Conservation (phyloP, 2,329 filamentous ascomycete species). For the Exophiala aquamarina region DNA sequence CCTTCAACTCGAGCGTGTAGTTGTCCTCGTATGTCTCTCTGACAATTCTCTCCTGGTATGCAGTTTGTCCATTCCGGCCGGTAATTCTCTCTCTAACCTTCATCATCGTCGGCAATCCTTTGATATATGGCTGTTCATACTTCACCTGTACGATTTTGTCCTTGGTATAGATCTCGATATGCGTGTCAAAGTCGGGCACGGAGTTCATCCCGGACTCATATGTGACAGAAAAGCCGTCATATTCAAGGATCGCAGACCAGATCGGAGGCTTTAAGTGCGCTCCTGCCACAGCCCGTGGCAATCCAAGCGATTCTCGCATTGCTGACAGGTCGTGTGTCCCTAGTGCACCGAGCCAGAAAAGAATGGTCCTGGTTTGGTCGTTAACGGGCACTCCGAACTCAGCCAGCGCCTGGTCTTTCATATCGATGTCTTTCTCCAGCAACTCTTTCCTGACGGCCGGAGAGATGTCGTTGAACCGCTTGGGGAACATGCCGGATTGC, state of each 20-base stretch:
- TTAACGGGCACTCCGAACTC: slow-evolving; percentile 34
- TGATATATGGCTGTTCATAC: slow-evolving; percentile 60
- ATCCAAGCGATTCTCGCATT: slow-evolving; percentile 54
- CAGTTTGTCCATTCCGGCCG: slow-evolving; percentile 38
- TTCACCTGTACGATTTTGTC: slow-evolving; percentile 55
- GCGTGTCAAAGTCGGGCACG: slow-evolving; percentile 72
- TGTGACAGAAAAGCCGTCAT: slow-evolving; percentile 47
- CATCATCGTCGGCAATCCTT: slow-evolving; percentile 55
- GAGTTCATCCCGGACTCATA: slow-evolving; percentile 57
- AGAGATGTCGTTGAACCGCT: slow-evolving; percentile 36
- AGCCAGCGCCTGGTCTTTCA: slow-evolving; percentile 31
- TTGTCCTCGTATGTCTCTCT: slow-evolving; percentile 49
- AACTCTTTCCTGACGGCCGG: slow-evolving; percentile 28
- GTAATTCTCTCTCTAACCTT: slow-evolving; percentile 46
- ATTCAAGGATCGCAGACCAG: slow-evolving; percentile 34
- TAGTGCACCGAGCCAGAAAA: slow-evolving; percentile 39
- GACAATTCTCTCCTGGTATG: slow-evolving; percentile 40
- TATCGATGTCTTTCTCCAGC: slow-evolving; percentile 22
- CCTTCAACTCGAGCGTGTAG: slow-evolving; percentile 43
- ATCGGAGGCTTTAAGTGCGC: slow-evolving; percentile 37
- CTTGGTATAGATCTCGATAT: slow-evolving; percentile 65
- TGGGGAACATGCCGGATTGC: slow-evolving; percentile 33
- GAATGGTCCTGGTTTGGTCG: no score
- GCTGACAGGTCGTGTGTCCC: slow-evolving; percentile 53
- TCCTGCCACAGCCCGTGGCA: slow-evolving; percentile 44